Evolutionary conservation across 108 stramenopile genomes (phyloP), one percentile per base, ranked within the genome.

Genomic region (Cyclotella baltica): DNA sequence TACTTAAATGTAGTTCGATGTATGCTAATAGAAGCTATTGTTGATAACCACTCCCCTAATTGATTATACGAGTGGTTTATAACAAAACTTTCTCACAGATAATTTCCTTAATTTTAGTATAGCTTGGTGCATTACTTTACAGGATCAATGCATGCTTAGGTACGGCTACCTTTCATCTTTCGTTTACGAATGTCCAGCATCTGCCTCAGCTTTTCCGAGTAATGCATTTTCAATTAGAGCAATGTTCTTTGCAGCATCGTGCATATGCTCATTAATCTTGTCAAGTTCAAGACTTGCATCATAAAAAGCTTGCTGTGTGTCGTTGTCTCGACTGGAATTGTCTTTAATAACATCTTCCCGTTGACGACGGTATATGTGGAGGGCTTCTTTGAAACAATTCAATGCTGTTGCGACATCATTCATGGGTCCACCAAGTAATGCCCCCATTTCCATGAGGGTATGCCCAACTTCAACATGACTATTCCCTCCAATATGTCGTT

Each of bases 371-470:
- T 70, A 81, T 27, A 81, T 81, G 73, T 75, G 67, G 3, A 81
- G 68, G 0, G 80, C 80, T 53, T 81, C 80, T 37, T 81, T 81
- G 52, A 81, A 81, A 52, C 80, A 81, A n/a, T 64, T 74, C 29
- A 81, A 53, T 0, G 80, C 73, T 18, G 50, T 70, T 0, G 62
- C 6, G 16, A 73, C 38, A 72, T 81, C 80, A 20, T 67, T 73
- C 62, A 70, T 2, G 4, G 80, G 72, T 0, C 80, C 78, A 30
- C 78, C 80, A 11, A 70, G 34, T 29, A 81, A 19, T 11, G 80
- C 80, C 15, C 80, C 80, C 80, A 81, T 81, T 22, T 59, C 62
- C 80, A 81, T 81, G 20, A 81, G 73, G 13, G 80, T 74, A 40
- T 74, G 73, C 0, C 57, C 80, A 23, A 81, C 80, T 69, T 81